Base-by-base conservation (phyloP, 2,329 filamentous ascomycete genomes). In the Colletotrichum neosansevieriae region DNA sequence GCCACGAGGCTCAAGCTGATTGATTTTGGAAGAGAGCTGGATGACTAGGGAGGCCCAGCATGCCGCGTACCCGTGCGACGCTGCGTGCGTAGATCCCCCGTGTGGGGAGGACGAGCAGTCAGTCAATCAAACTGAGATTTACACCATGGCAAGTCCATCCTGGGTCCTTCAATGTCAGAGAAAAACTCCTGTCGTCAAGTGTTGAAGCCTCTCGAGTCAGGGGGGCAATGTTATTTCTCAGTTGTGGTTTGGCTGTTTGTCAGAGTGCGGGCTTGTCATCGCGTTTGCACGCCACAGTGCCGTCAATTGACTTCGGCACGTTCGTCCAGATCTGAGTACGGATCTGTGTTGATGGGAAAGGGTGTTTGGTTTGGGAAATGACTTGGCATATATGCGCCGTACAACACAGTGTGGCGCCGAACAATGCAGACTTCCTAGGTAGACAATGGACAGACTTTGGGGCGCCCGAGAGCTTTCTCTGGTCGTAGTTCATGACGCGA, bases 21-120 rank as follows among this genome's bases (percentile, higher is more conserved):
- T 53, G 88, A 91, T 75, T 91, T 91, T 81, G 89, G 88, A 15
- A 84, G 86, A 66, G 88, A 90, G 71, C 74, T 91, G 70, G 88
- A 89, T 56, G 84, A 84, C 73, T 88, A 79, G 72, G 51, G 40
- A 6, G 40, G 32, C 67, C 51, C 29, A 62, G 32, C 15, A 58
- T 51, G 66, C 66, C 66, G 66, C 54, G 56, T 56, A 50, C 54
- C 54, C 62, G 66, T 67, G 58, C 53, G 42, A 63, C 64, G 36
- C 29, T 29, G 19, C 21, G 11, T 47, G 21, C 9, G 34, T 57
- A 67, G 63, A 67, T 67, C 67, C 63, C 56, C 67, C 63, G 50
- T 69, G 67, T 69, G 44, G 60, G 40, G 67, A 67, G 44, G 49
- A 34, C 63, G 57, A 47, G 29, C 17, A 45, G 34, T n/a, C 51